Conservation (phyloP, 2,329 filamentous ascomycete species). For the Aspergillus sp. region DNA sequence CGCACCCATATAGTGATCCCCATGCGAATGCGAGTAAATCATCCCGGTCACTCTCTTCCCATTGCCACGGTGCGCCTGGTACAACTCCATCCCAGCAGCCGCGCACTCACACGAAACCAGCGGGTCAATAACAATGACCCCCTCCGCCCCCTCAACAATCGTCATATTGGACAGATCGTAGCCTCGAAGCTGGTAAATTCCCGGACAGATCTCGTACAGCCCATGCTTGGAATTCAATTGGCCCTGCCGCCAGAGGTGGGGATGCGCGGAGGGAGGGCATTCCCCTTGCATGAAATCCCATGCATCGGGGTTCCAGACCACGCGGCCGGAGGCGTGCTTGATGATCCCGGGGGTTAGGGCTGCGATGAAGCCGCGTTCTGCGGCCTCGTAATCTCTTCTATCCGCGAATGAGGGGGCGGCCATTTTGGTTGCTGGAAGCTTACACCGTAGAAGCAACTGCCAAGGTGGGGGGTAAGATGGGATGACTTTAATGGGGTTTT, state of each 20-base stretch:
- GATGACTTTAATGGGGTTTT: no score
- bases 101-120: slow-evolving; percentile 40
- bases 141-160: slow-evolving; percentile 37
- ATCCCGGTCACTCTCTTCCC: slow-evolving; percentile 31
- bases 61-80: slow-evolving; percentile 23
- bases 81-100: slow-evolving; percentile 34
- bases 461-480: no score
- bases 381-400: slow-evolving; percentile 18
- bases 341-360: slow-evolving; percentile 20
- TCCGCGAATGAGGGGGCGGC: slow-evolving; percentile 13
- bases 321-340: slow-evolving; percentile 20
- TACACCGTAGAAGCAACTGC: no score
- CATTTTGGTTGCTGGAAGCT: no score
- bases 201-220: slow-evolving; percentile 35
- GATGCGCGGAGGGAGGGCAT: slow-evolving; percentile 29
- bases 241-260: slow-evolving; percentile 38
- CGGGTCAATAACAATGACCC: slow-evolving; percentile 43
- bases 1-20: slow-evolving; percentile 40
- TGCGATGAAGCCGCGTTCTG: slow-evolving; percentile 23
- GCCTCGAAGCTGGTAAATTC: slow-evolving; percentile 44
- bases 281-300: slow-evolving; percentile 31
- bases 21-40: slow-evolving; percentile 46
- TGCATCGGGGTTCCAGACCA: slow-evolving; percentile 33
- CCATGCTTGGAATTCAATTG: slow-evolving; percentile 34
- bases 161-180: slow-evolving; percentile 46